These are phyloP conservation scores for Hibiscus tridactylites DNA, from an alignment of 345 rosid genomes.

Conservation along the genomic window DNA sequence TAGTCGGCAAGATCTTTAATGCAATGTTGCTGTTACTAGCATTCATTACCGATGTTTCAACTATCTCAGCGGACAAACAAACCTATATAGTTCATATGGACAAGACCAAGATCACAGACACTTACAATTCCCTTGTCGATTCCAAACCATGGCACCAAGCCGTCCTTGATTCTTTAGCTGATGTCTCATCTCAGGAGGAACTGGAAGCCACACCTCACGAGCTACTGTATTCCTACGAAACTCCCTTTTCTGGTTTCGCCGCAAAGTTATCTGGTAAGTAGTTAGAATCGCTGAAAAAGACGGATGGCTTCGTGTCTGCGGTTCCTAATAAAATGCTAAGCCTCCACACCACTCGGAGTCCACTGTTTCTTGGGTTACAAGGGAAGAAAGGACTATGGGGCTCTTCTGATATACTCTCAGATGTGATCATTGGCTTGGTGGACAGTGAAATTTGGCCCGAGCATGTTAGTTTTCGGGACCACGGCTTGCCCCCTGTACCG, in stretches of 20 bases:
- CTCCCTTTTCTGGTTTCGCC: slow-evolving; percentile 55
- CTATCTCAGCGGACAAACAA: slow-evolving; percentile 27
- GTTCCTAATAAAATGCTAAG: slow-evolving; percentile 50
- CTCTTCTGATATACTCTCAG: slow-evolving; percentile 30
- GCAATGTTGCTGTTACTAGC: slow-evolving; percentile 18
- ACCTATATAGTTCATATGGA: slow-evolving; percentile 61
- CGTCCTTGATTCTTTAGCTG: slow-evolving; percentile 26
- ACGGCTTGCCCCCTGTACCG: slow-evolving; percentile 47
- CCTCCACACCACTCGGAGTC: slow-evolving; percentile 65
- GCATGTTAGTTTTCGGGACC: slow-evolving; percentile 58
- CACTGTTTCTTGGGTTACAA: slow-evolving; percentile 58
- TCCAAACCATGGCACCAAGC: slow-evolving; percentile 29
- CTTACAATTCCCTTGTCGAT: slow-evolving; percentile 2
- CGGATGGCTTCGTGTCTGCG: slow-evolving; percentile 52
- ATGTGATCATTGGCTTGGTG: slow-evolving; percentile 60
- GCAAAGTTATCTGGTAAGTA: slow-evolving; percentile 49
- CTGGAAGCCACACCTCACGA: slow-evolving; percentile 21
- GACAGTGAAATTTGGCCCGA: slow-evolving; percentile 85
- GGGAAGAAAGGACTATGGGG: slow-evolving; percentile 52
- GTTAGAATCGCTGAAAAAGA: slow-evolving; percentile 35
- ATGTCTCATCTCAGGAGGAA: slow-evolving; percentile 20
- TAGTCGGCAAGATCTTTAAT: slow-evolving; percentile 17
- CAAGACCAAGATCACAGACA: slow-evolving; percentile 29
- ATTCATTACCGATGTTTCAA: slow-evolving; percentile 17
- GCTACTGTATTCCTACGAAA: slow-evolving; percentile 50